A percentile compares a stretch with the other conserved stretches of the same genome.
Conservation (phyloP, 2,329 filamentous ascomycete species). For the Westerdykella sp. region DNA sequence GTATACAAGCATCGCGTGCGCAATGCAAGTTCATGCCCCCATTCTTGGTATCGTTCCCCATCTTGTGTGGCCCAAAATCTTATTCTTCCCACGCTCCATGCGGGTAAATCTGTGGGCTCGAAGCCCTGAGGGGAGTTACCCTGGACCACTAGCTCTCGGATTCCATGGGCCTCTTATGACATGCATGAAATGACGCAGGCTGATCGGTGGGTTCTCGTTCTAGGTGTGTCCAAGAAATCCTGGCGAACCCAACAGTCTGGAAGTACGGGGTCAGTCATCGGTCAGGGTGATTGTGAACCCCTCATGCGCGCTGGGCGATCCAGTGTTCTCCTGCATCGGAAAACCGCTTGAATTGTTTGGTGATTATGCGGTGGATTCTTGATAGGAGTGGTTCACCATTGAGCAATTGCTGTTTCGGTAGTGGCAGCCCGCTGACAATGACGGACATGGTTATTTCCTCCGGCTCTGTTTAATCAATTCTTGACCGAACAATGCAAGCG, state of each 20-base stretch:
- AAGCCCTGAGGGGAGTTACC: not conserved
- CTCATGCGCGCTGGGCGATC: too few species aligned
- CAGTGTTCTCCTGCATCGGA: too few species aligned
- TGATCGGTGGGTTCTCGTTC: not conserved
- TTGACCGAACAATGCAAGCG: not conserved
- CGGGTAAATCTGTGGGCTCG: not conserved
- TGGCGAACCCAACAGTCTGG: not conserved
- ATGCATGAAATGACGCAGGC: not conserved
- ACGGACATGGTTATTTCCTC: not conserved
- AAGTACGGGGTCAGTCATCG: not conserved
- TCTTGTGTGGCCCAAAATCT: not conserved
- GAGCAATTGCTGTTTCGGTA: not conserved
- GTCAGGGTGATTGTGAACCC: too few species aligned
- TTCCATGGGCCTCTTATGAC: not conserved
- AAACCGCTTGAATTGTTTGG: too few species aligned
- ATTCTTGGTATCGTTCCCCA: too few species aligned
- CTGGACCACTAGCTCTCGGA: not conserved
- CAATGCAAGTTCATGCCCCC: too few species aligned
- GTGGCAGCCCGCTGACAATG: not conserved
- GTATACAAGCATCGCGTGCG: too few species aligned
- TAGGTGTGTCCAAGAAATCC: not conserved
- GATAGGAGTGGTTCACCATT: not conserved
- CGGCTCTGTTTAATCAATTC: not conserved
- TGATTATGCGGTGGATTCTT: not conserved
- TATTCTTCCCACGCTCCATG: not conserved